Conservation (phyloP, 106 monocot genomes). For the Dioscorea alata region DNA sequence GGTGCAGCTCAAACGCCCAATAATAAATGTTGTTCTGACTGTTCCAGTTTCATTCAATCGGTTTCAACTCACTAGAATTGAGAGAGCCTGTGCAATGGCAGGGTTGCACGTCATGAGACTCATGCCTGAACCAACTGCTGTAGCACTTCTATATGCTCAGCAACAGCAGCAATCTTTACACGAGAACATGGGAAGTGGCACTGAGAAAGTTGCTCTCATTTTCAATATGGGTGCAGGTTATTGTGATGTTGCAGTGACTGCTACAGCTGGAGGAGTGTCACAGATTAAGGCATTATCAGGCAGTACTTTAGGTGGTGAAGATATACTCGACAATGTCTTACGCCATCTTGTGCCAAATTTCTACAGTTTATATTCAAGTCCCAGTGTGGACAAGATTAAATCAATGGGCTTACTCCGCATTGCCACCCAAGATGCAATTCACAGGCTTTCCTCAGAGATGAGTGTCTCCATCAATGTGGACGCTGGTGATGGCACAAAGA, state of each 20-base stretch:
- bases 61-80: slow-evolving; percentile 73
- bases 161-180: slow-evolving; percentile 36
- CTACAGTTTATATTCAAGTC: slow-evolving; percentile 23
- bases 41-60: slow-evolving; percentile 78
- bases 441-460: slow-evolving; percentile 40
- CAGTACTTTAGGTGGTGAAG: slow-evolving; percentile 59
- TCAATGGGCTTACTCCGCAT: slow-evolving; percentile 39
- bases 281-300: slow-evolving; percentile 64
- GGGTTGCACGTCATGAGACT: slow-evolving; percentile 56
- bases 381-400: slow-evolving; percentile 28
- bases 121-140: slow-evolving; percentile 83
- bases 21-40: slow-evolving; percentile 61
- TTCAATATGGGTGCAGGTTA: slow-evolving; percentile 91
- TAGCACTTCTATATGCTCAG: slow-evolving; percentile 78
- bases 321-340: slow-evolving; percentile 59
- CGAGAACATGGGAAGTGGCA: slow-evolving; percentile 49
- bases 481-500: slow-evolving; percentile 28
- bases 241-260: slow-evolving; percentile 63
- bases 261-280: slow-evolving; percentile 75
- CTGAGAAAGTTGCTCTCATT: slow-evolving; percentile 66
- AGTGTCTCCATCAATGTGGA: slow-evolving; percentile 42
- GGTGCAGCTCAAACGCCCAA: slow-evolving; percentile 43
- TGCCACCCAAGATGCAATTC: slow-evolving; percentile 48
- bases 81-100: slow-evolving; percentile 82
- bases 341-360: slow-evolving; percentile 44